Percentiles rank a stretch among this genome's conserved stretches.
These are phyloP conservation scores for Apiospora marii DNA, from an alignment of 2,329 filamentous ascomycete genomes.

Conservation along the genomic window DNA sequence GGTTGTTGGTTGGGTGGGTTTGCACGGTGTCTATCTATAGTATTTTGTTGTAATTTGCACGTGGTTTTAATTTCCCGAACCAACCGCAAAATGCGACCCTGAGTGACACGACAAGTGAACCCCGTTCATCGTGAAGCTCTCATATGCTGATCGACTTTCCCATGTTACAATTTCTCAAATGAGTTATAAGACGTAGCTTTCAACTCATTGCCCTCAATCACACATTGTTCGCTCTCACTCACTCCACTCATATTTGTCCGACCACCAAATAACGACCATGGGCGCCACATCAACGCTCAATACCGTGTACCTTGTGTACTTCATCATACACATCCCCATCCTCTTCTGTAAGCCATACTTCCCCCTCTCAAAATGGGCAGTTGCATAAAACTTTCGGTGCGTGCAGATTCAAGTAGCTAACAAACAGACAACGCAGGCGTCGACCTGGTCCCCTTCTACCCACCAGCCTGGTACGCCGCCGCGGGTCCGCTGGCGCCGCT, in stretches of 20 bases:
- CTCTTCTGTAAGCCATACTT: slow-evolving; percentile 40
- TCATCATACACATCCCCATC: slow-evolving; percentile 43
- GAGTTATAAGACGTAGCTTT: not conserved
- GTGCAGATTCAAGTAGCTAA: not conserved
- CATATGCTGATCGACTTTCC: too few relatives aligned
- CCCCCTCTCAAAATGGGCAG: not conserved
- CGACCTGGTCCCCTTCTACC: slow-evolving; percentile 63
- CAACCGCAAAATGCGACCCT: not conserved
- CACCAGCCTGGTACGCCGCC: slow-evolving; percentile 48
- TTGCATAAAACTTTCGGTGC: not conserved
- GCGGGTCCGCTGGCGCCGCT: slow-evolving; percentile 58
- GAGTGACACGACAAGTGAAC: not conserved
- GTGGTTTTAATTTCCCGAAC: not conserved
- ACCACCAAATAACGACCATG: slow-evolving; percentile 31
- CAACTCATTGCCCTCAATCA: not conserved
- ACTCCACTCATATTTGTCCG: not conserved
- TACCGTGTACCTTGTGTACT: slow-evolving; percentile 43
- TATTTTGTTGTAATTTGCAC: slow-evolving; percentile 8
- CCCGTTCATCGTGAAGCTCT: not conserved
- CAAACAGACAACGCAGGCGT: slow-evolving; percentile 48
- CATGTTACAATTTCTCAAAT: too few relatives aligned
- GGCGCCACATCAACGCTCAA: slow-evolving; percentile 36
- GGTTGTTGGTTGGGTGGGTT: not conserved
- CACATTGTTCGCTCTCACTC: not conserved
- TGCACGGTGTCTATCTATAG: slow-evolving; percentile 14